Evolutionary conservation across 306 rosid species (phyloP), one percentile per base, ranked within the genome.

Genomic region (Carpinus fangiana): DNA sequence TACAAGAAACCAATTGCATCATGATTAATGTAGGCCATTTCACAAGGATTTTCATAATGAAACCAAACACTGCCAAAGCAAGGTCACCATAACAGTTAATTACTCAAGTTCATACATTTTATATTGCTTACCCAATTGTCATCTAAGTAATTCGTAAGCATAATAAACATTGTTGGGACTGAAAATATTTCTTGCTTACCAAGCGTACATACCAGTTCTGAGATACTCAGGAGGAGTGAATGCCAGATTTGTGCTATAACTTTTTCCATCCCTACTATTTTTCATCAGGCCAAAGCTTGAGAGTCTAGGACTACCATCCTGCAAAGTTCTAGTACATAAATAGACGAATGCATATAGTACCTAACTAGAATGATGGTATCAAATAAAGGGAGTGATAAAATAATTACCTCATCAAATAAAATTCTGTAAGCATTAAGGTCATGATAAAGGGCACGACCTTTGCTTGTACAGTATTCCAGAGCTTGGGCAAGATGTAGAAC

Each of bases 151-250:
- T 38, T 34, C 73, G 13, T n/a, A 50, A 70, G 47, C 70, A 21
- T 59, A 76, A 66, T 41, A 76, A 53, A 80, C 9, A 26, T 70
- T 8, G 31, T 54, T 82, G 17, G 34, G 54, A 46, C 47, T 3
- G 31, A 70, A 31, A 65, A 57, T 2, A 2, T 64, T 10, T 26
- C 28, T 64, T 18, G 50, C 77, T 72, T 28, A 8, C 41, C 62
- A 20, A 34, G 7, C 53, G 48, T 73, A 73, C 74, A 16, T 88
- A 90, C 97, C 97, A 31, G 92, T 92, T 90, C 97, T 86, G 61
- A 92, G 86, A 85, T 92, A 92, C 76, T 92, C 97, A 17, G 97
- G 97, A 69, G 97, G 97, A 71, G 97, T 92, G 84, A 92, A 92
- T 31, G 97, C 97, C 84, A 90, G 81, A 85, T 92, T 92, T 73